Base-by-base conservation (phyloP, 148 eudicot genomes). In the Silene latifolia region DNA sequence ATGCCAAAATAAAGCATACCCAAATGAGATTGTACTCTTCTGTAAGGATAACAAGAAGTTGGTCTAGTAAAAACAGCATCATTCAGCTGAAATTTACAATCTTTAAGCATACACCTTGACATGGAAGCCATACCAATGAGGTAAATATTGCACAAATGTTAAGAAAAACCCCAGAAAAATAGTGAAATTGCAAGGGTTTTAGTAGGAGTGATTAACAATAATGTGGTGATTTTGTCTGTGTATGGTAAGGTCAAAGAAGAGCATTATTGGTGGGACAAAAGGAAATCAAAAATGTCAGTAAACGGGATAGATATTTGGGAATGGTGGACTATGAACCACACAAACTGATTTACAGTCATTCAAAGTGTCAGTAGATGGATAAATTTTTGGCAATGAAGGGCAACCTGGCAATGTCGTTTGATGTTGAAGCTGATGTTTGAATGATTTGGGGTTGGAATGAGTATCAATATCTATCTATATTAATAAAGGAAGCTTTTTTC, bases 61-160 rank as follows among this genome's bases (percentile, higher is more conserved):
- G 86, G 80, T 61, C 82, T 83, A 67, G 68, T 75, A 83, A 81
- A 80, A 84, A 83, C 32, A 76, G 83, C 79, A 74, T 79, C 81
- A 77, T 32, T 51, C 17, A 79, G 80, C 78, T 71, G 84, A 56
- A 88, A 81, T 56, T 76, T 82, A 75, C 79, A 87, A 69, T 85
- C 89, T 80, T 86, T 85, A 20, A 83, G 76, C 65, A 83, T 62
- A 73, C 81, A 82, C 58, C 86, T 81, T 46, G 88, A 86, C 59
- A 91, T 79, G 23, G 89, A 85, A 57, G 91, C 88, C 91, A 87
- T 91, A 76, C 69, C 17, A 73, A 72, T 69, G 51, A 10, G 32
- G 46, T 14, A 15, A 57, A 11, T 13, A 5, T 19, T 11, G 12
- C 46, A n/a, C 42, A 47, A 21, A 29, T 35, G 17, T 12, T 35